Conservation (phyloP, 1,139 yeast species). For the Debaryomyces nepalensis region DNA sequence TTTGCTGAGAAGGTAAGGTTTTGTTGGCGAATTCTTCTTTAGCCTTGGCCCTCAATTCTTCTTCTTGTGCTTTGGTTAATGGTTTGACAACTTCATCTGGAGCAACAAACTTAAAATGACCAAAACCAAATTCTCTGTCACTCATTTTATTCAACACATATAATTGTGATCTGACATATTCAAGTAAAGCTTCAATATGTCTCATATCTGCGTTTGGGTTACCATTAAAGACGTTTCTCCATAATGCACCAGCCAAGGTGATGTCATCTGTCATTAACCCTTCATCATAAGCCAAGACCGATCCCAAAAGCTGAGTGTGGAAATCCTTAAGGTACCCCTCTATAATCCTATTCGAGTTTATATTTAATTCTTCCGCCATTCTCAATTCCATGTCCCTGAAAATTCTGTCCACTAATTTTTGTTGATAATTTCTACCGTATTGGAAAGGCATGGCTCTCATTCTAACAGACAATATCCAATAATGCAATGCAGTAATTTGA, state of each 20-base stretch:
- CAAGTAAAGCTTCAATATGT: constrained; percentile 84
- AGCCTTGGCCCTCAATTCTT: constrained; percentile 44
- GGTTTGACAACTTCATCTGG: constrained; percentile 81
- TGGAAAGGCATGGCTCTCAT: constrained; percentile 96
- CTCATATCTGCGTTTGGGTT: constrained; percentile 80
- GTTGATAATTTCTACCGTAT: constrained; percentile 88
- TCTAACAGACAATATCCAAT: constrained; percentile 91
- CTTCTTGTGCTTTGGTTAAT: constrained; percentile 65
- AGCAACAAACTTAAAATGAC: constrained; percentile 83
- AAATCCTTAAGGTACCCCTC: constrained; percentile 89
- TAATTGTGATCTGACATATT: constrained; percentile 85
- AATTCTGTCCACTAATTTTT: constrained; percentile 84
- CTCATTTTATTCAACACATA: constrained; percentile 83
- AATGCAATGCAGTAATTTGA: constrained; percentile 86
- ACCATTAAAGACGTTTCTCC: constrained; percentile 92
- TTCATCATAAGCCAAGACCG: constrained; percentile 90
- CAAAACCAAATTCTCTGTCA: constrained; percentile 92
- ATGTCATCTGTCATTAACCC: constrained; percentile 84
- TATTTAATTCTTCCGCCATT: constrained; percentile 82
- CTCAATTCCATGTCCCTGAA: constrained; percentile 89
- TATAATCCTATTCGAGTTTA: constrained; percentile 80
- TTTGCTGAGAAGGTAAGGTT: constrained; percentile 64
- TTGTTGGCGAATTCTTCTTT: constrained; percentile 41
- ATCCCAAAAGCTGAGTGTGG: constrained; percentile 87
- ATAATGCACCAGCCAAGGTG: constrained; percentile 82